Conservation (phyloP, 805 yeast genomes). For the Sugiyamaella mastotermitis region DNA sequence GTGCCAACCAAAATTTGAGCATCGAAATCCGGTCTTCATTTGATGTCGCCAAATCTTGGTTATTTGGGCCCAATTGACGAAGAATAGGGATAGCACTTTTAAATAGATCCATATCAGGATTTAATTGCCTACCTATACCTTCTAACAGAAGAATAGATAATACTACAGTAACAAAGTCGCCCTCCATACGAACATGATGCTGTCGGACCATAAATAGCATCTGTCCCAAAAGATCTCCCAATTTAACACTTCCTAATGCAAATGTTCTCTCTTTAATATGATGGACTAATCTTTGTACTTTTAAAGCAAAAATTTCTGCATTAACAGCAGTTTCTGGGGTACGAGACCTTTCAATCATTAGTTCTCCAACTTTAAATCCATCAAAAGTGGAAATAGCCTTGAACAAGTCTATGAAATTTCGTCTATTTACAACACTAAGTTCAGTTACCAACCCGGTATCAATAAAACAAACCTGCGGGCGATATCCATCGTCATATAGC, state of each 20-base stretch:
- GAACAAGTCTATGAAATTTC: constrained; percentile 84
- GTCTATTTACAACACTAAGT: constrained; percentile 65
- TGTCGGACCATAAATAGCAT: constrained; percentile 85
- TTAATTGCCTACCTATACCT: constrained; percentile 92
- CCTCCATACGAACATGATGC: constrained; percentile 97
- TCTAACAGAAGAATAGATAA: constrained; percentile 86
- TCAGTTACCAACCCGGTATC: constrained; percentile 95
- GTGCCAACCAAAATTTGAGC: constrained; percentile 85
- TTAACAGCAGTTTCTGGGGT: constrained; percentile 91
- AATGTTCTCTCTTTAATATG: constrained; percentile 82
- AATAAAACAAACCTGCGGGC: constrained; percentile 81
- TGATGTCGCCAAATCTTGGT: constrained; percentile 36
- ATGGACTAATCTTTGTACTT: constrained; percentile 77
- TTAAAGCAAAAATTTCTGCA: constrained; percentile 77
- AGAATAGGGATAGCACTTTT: constrained; percentile 87
- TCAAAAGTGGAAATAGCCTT: constrained; percentile 85
- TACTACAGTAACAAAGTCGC: constrained; percentile 92
- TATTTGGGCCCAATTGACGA: constrained; percentile 57
- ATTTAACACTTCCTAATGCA: constrained; percentile 83
- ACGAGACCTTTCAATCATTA: constrained; percentile 90
- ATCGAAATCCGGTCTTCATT: constrained; percentile 58
- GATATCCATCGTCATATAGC: constrained; percentile 53
- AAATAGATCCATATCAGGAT: constrained; percentile 88
- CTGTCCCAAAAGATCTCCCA: constrained; percentile 83
- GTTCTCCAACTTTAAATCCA: constrained; percentile 90